Conservation (phyloP, 1,284 basidiomycete species). For the Microstroma glucosiphilum region DNA sequence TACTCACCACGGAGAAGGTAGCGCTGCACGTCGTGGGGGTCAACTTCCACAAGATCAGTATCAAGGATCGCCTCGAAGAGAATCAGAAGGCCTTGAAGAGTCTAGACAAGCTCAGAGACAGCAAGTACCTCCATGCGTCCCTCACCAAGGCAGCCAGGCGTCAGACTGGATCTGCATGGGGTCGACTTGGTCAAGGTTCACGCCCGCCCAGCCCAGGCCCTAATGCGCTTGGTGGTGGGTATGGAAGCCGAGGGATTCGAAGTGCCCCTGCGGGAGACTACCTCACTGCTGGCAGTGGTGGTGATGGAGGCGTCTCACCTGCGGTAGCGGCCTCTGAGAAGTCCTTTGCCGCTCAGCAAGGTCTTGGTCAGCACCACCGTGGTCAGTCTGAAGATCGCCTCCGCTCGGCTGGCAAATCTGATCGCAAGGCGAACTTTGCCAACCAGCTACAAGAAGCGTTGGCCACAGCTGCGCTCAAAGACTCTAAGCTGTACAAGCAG, state of each 20-base stretch:
- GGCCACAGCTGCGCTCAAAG: conserved; percentile 46
- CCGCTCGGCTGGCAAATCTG: conserved; percentile 22
- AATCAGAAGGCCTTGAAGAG: conserved; percentile 38
- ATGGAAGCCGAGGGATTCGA: conserved; percentile 22
- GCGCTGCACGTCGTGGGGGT: conserved; percentile 35
- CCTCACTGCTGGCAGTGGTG: conserved; percentile 12
- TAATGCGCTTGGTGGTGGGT: conserved; percentile 16
- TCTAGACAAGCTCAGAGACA: conserved; percentile 43
- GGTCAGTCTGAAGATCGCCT: conserved; percentile 17
- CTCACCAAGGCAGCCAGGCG: neutral
- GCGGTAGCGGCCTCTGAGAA: neutral
- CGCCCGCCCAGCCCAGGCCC: conserved; percentile 32
- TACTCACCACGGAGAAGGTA: conserved; percentile 40
- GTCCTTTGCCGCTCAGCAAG: conserved; percentile 11
- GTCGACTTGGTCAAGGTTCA: conserved; percentile 13
- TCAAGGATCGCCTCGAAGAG: conserved; percentile 42
- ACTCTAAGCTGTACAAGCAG: conserved; percentile 41
- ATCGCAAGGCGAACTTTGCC: conserved; percentile 14
- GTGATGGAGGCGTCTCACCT: neutral
- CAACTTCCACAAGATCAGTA: conserved; percentile 47
- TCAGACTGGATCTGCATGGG: conserved; percentile 18
- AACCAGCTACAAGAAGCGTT: conserved; percentile 24
- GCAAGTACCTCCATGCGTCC: conserved; percentile 34
- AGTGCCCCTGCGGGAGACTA: conserved; percentile 38
- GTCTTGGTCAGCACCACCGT: conserved; percentile 18